Percentiles rank a stretch among this genome's conserved stretches.
Conservation (phyloP, 192 early-diverging fungal species). For the Fimicolochytrium jonesii region DNA sequence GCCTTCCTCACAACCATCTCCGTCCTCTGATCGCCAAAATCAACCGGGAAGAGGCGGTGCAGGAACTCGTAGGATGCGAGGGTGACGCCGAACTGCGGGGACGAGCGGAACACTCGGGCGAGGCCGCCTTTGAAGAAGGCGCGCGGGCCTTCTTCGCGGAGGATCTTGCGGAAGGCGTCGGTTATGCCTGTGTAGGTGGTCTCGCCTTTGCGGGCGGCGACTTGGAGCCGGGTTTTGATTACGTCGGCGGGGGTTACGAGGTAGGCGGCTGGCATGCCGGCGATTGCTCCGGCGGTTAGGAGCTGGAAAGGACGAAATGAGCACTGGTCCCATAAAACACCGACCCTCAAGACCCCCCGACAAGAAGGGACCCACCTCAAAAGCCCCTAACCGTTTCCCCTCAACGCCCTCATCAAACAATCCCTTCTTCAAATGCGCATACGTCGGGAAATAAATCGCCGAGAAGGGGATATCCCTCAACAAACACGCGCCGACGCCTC, state of each 20-base stretch:
- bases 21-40: conserved; percentile 24
- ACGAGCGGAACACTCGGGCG: conserved; percentile 85
- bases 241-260: conserved; percentile 97
- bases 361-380: conserved; percentile 33
- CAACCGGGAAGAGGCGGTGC: conserved; percentile 41
- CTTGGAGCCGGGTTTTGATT: conserved; percentile 91
- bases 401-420: conserved; percentile 80
- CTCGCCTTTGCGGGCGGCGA: conserved; percentile 84
- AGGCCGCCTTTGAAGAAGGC: conserved; percentile 98
- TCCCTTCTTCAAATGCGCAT: conserved; percentile 95
- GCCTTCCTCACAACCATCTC: not conserved
- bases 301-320: conserved; percentile 49
- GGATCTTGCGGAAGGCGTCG: conserved; percentile 85
- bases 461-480: conserved; percentile 96
- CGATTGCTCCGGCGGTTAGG: conserved; percentile 83
- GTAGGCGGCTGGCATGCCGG: conserved; percentile 97
- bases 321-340: not conserved
- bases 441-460: conserved; percentile 94
- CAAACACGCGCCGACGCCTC: conserved; percentile 88
- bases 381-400: conserved; percentile 57
- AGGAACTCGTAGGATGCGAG: conserved; percentile 89
- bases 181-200: conserved; percentile 79
- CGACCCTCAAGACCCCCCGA: not conserved
- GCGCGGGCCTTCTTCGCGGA: conserved; percentile 82
- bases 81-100: conserved; percentile 98